Evolutionary conservation across 2,329 filamentous ascomycete species (phyloP).

Genomic region (Chaetomium sp.): DNA sequence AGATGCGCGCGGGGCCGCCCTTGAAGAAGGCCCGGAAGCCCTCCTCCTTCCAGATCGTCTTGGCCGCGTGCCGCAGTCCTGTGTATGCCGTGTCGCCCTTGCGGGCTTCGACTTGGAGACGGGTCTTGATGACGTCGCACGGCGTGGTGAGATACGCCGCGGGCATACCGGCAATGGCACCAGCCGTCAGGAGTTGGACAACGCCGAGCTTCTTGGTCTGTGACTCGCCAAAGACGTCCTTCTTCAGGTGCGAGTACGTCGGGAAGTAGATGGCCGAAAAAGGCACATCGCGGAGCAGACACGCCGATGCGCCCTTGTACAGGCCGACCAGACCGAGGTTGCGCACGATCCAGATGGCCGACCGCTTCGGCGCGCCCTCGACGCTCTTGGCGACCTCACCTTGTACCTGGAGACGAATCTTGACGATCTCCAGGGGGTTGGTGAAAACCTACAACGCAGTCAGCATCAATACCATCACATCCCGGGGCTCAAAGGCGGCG

Average conservation of each 20-base stretch:
- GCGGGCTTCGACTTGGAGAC: constrained; percentile 93
- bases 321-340: constrained; percentile 92
- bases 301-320: constrained; percentile 96
- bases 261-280: constrained; percentile 99
- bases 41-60: constrained; percentile 84
- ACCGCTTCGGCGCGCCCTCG: constrained; percentile 80
- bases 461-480: constrained; percentile 7
- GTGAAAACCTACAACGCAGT: constrained; percentile 74
- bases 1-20: constrained; percentile 90
- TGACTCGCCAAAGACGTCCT: constrained; percentile 89
- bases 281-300: constrained; percentile 91
- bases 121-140: constrained; percentile 98
- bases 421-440: constrained; percentile 98
- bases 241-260: constrained; percentile 91
- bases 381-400: constrained; percentile 90
- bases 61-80: constrained; percentile 80
- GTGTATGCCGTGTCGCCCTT: constrained; percentile 92
- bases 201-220: constrained; percentile 85
- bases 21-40: constrained; percentile 98
- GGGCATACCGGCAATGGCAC: constrained; percentile 91
- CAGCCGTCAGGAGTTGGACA: constrained; percentile 86
- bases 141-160: constrained; percentile 94
- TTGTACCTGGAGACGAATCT: constrained; percentile 97
- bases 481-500: neutral
- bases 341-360: constrained; percentile 95